Evolutionary conservation across 306 rosid genomes (phyloP).

Genomic region (Rosa rugosa): DNA sequence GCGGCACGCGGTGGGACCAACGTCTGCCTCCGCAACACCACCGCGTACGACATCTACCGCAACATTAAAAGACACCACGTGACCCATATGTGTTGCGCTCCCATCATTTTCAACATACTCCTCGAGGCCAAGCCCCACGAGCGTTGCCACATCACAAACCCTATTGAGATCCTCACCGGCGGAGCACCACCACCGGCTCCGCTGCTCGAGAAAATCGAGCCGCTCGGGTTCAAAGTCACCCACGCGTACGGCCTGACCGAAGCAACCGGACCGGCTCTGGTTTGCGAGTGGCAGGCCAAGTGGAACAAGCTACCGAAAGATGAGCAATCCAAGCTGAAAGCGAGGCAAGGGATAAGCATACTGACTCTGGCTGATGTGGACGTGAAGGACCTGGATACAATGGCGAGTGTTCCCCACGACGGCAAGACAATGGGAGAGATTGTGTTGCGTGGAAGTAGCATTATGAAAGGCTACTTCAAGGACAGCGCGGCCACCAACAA

Average conservation of each 20-base stretch:
- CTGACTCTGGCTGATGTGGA: constrained; percentile 68
- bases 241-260: constrained; percentile 90
- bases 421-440: constrained; percentile 86
- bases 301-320: constrained; percentile 53
- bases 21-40: constrained; percentile 59
- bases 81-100: constrained; percentile 96
- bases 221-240: constrained; percentile 72
- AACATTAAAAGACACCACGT: constrained; percentile 52
- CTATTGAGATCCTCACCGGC: constrained; percentile 70
- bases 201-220: constrained; percentile 51
- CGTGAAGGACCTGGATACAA: constrained; percentile 64
- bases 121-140: constrained; percentile 48
- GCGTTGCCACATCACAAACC: constrained; percentile 10
- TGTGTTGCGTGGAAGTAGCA: constrained; percentile 65
- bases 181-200: constrained; percentile 87
- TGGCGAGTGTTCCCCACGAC: constrained; percentile 63
- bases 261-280: constrained; percentile 87
- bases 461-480: constrained; percentile 87
- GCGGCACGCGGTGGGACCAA: constrained; percentile 94
- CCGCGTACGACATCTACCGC: constrained; percentile 56
- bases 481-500: constrained; percentile 44
- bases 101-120: constrained; percentile 67
- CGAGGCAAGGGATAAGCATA: constrained; percentile 76
- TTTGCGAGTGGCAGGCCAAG: constrained; percentile 83
- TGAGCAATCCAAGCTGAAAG: constrained; percentile 57